Percentiles rank a stretch among this genome's conserved stretches.
These are phyloP conservation scores for Fusarium incarnatum DNA, from an alignment of 2,329 filamentous ascomycete genomes.

Conservation along the genomic window DNA sequence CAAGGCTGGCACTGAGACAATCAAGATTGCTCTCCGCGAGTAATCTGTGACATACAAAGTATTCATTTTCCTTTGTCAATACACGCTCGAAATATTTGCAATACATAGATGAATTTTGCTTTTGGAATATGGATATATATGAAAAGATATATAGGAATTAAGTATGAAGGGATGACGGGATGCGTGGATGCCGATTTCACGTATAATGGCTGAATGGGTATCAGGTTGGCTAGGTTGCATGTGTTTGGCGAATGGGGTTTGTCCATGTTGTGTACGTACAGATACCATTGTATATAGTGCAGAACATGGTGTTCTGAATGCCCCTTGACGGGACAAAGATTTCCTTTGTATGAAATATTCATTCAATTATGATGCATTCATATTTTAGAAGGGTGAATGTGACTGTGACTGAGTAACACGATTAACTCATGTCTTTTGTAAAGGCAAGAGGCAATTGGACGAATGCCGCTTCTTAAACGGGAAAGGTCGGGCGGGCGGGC, in stretches of 20 bases:
- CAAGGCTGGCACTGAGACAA: constrained; percentile 52
- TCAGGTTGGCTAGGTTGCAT: constrained; percentile 19
- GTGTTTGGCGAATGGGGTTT: constrained; percentile 44
- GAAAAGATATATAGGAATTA: constrained; percentile 24
- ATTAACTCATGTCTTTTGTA: not conserved
- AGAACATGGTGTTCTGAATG: constrained; percentile 31
- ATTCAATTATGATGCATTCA: not conserved
- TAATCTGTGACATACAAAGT: constrained; percentile 33
- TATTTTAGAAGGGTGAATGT: not conserved
- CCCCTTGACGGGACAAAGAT: constrained; percentile 23
- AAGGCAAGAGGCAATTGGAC: constrained; percentile 6
- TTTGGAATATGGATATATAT: constrained; percentile 14
- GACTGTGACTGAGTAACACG: too few relatives aligned
- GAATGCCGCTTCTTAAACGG: constrained; percentile 19
- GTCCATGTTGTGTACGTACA: constrained; percentile 37
- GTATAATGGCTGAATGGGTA: constrained; percentile 18
- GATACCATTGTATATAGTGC: constrained; percentile 39
- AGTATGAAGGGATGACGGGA: constrained; percentile 35
- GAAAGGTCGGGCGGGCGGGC: constrained; percentile 39
- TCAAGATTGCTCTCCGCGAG: constrained; percentile 52
- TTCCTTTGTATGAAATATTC: constrained; percentile 3
- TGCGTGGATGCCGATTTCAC: constrained; percentile 36
- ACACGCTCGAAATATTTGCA: constrained; percentile 16
- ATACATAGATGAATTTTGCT: constrained; percentile 30
- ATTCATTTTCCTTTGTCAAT: constrained; percentile 44